Conservation (phyloP, 1,139 yeast genomes). For the Zygosaccharomyces sapae region DNA sequence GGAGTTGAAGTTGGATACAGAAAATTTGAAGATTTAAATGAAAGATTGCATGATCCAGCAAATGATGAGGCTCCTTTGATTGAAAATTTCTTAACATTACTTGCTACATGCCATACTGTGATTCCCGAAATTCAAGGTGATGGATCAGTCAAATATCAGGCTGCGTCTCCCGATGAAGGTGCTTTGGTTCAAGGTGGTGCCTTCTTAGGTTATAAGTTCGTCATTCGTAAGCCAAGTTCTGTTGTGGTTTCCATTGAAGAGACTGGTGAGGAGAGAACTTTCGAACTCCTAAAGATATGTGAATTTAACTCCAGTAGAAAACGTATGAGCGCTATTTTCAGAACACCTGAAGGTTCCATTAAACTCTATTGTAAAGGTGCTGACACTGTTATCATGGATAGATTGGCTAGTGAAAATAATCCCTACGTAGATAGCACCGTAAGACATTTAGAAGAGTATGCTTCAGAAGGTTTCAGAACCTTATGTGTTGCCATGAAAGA, state of each 20-base stretch:
- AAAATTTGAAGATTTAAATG: conserved; percentile 61
- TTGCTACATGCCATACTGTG: conserved; percentile 95
- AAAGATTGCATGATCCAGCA: conserved; percentile 44
- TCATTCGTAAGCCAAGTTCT: conserved; percentile 78
- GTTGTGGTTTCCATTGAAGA: conserved; percentile 57
- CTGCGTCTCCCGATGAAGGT: conserved; percentile 99
- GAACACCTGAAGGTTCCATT: conserved; percentile 91
- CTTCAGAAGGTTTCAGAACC: conserved; percentile 93
- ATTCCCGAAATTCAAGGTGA: conserved; percentile 74
- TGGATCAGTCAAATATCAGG: conserved; percentile 82
- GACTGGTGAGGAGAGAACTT: conserved; percentile 48
- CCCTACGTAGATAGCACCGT: conserved; percentile 79
- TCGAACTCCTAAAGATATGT: conserved; percentile 82
- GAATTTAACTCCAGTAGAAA: conserved; percentile 97
- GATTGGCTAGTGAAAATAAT: conserved; percentile 66
- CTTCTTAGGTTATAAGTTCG: conserved; percentile 75
- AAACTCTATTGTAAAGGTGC: conserved; percentile 95
- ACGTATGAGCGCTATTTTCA: conserved; percentile 92
- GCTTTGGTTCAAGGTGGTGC: conserved; percentile 98
- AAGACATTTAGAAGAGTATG: conserved; percentile 91
- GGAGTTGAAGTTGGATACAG: conserved; percentile 81
- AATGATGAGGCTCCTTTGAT: conserved; percentile 60
- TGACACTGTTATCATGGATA: conserved; percentile 88
- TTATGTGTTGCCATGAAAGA: conserved; percentile 87
- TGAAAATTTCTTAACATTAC: conserved; percentile 74